Evolutionary conservation across 2,329 filamentous ascomycete genomes (phyloP).

Genomic region (Sporothrix protearum): DNA sequence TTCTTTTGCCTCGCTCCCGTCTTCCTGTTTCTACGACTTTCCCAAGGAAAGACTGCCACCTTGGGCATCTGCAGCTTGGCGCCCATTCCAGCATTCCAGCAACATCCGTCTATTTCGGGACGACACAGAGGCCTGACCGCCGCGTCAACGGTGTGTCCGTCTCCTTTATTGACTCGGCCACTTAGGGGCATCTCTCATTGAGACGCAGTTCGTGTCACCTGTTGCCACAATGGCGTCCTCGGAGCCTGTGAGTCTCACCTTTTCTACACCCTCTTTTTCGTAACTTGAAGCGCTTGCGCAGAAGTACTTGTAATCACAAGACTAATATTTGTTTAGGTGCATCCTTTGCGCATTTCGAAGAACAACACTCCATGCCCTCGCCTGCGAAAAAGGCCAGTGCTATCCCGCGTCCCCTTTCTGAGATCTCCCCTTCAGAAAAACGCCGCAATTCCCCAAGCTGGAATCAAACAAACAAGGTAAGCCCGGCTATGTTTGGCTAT

Average conservation of each 20-base stretch:
- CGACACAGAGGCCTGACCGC: constrained; percentile 8
- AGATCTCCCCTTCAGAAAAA: constrained; percentile 81
- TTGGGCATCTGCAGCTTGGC: neutral
- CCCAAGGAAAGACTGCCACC: neutral
- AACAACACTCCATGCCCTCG: constrained; percentile 61
- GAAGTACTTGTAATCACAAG: neutral
- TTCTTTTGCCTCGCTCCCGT: neutral
- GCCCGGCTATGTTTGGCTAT: constrained; percentile 18
- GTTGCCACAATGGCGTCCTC: constrained; percentile 26
- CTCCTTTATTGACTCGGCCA: neutral
- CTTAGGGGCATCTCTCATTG: neutral
- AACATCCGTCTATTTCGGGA: neutral
- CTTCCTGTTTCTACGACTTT: neutral
- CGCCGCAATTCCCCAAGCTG: constrained; percentile 91
- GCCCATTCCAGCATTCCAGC: constrained; percentile 17
- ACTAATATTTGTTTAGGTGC: constrained; percentile 50
- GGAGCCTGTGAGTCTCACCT: constrained; percentile 26
- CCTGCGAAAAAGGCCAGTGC: constrained; percentile 61
- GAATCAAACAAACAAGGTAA: constrained; percentile 71
- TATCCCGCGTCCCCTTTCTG: constrained; percentile 72
- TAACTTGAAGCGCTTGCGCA: neutral
- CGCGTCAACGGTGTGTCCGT: constrained; percentile 8
- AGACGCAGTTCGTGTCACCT: neutral
- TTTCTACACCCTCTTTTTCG: neutral
- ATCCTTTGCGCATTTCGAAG: constrained; percentile 70